Conservation (phyloP, 176 grass and related monocot genomes). For the Calamus simplicifolius region DNA sequence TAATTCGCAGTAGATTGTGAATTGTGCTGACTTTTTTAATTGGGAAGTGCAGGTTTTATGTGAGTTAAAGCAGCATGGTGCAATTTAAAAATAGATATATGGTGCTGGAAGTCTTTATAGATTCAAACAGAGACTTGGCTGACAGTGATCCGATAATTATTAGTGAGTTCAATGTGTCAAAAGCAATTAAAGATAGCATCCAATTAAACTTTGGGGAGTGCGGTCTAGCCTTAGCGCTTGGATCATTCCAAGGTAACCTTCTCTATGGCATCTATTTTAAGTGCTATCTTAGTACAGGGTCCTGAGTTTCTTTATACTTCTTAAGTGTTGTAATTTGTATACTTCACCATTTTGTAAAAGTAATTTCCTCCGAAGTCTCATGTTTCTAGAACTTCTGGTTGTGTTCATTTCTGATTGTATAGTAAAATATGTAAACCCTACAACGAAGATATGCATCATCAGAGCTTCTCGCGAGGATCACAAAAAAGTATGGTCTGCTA, state of each 20-base stretch:
- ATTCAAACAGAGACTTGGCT: conserved; percentile 23
- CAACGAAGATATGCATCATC: conserved; percentile 67
- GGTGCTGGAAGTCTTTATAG: conserved; percentile 71
- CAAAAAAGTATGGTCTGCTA: conserved; percentile 61
- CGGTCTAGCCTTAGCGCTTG: conserved; percentile 49
- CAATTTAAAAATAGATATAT: conserved; percentile 91
- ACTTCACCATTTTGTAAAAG: too few species aligned
- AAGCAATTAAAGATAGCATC: conserved; percentile 69
- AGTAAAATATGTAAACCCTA: conserved; percentile 79
- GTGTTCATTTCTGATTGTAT: conserved; percentile 12
- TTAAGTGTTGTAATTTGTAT: too few species aligned
- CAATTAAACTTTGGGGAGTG: conserved; percentile 84
- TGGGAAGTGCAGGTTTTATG: too few species aligned
- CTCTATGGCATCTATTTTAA: background rate
- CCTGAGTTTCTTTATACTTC: too few species aligned
- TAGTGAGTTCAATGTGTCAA: conserved; percentile 47
- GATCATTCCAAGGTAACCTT: conserved; percentile 58
- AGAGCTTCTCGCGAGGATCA: conserved; percentile 54
- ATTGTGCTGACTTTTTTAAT: too few species aligned
- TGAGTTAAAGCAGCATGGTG: conserved; percentile 31
- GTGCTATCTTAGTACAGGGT: too few species aligned
- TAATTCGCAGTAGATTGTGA: too few species aligned
- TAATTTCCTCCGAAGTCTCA: too few species aligned
- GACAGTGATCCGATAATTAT: conserved; percentile 40
- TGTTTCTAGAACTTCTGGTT: too few species aligned